Base-by-base conservation (phyloP, 352 stramenopile species). In the Phytophthora ramorum region DNA sequence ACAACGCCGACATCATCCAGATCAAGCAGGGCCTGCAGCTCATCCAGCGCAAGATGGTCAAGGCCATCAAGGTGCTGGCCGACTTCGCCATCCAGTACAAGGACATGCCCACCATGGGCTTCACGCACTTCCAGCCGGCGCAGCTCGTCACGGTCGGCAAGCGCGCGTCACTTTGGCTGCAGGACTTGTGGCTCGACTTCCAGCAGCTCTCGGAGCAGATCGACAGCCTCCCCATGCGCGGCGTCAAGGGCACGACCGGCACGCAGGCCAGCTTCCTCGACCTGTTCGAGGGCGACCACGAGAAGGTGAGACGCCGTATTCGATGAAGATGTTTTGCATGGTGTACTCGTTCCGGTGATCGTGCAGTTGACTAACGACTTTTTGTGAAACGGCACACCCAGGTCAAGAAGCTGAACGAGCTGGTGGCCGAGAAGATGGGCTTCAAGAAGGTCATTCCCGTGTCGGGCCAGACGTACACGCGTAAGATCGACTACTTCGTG, bases 1-100 rank as follows among this genome's bases (percentile, higher is more conserved):
- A 99, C 83, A 99, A 99, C 77, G 98, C 97, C 30, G 98, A 99
- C 76, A 95, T 99, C 60, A 96, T 99, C 61, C 97, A 99, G 73
- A 95, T 99, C 57, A 96, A 97, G 65, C 96, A 99, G 71, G 95
- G 91, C 0, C 78, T 99, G 26, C 79, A 98, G 62, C 82, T 99
- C 37, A 93, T 99, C 53, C 90, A 98, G 78, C 84, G 93, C 48
- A 99, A 99, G 83, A 85, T 99, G 65, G 76, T 99, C 28, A 97
- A 99, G 75, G 82, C 97, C n/a, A 90, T 99, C 58, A 91, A 92
- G 65, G 95, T 94, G 45, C 88, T 99, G 30, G 87, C 93, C n/a
- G 82, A 94, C 62, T 99, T 99, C 85, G 94, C 97, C 2, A 38
- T 93, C 1, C 73, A 99, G 79, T 97, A 99, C 79, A 97, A 96